Percentiles rank a stretch among this genome's conserved stretches.
These are phyloP conservation scores for Byssochlamys sp. DNA, from an alignment of 2,329 filamentous ascomycete genomes.

Conservation along the genomic window DNA sequence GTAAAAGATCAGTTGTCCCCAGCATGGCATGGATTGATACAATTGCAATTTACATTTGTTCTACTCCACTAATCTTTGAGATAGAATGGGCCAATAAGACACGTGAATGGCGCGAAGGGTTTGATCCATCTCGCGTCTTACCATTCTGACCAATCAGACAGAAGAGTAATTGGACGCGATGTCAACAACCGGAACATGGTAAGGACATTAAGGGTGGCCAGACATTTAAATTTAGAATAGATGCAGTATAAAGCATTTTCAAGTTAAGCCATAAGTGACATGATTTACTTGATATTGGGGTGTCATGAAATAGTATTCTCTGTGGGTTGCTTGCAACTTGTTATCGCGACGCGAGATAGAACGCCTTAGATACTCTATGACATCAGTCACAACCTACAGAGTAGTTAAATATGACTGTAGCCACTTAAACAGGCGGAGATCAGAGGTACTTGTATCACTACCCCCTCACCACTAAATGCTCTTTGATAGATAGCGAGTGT, in stretches of 20 bases:
- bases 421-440: background rate
- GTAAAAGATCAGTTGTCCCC: too few species aligned
- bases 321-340: background rate
- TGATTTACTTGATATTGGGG: background rate
- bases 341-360: background rate
- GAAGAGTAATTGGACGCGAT: background rate
- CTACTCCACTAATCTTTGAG: too few species aligned
- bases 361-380: background rate
- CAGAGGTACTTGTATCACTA: background rate
- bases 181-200: background rate
- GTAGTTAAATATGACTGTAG: background rate
- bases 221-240: background rate
- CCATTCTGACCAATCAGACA: too few species aligned
- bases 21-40: too few species aligned
- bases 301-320: background rate
- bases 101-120: background rate
- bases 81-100: background rate
- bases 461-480: background rate
- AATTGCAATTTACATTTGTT: too few species aligned
- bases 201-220: background rate
- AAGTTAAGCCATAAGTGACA: background rate
- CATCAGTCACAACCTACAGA: background rate
- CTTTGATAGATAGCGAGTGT: background rate
- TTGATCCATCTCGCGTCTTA: too few species aligned
- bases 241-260: background rate